Evolutionary conservation across 495 filamentous ascomycete species (phyloP), one percentile per base, ranked within the genome.

Genomic region (Lineolata rhizophorae): DNA sequence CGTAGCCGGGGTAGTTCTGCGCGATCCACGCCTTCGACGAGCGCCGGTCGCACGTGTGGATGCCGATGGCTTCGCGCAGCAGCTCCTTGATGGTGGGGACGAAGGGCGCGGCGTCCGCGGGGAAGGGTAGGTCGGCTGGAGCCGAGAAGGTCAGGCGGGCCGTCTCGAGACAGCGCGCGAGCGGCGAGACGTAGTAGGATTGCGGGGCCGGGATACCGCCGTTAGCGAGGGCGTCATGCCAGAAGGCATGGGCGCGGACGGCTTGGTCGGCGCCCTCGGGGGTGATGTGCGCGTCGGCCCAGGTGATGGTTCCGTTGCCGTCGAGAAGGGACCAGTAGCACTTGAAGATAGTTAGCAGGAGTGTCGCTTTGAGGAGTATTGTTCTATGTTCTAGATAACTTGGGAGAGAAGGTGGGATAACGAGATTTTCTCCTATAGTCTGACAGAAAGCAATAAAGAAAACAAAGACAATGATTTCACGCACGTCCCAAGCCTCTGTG

Each of bases 1-100:
- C 43, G 50, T 63, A 82, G 4, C 21, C 28, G 0, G 76, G 75
- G 41, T 69, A 79, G 12, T 51, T 49, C 9, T 44, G 27, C 3
- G 51, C 43, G 40, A 91, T 81, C 35, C 58, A 64, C 2, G 54
- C 52, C 31, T 61, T 63, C 17, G 39, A 58, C 31, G 60, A 58
- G 1, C 81, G 62, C 10, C 70, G 65, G 47, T 91, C 79, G 48
- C 80, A 91, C 5, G 80, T 85, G 46, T 87, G 80, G 28, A 71
- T 57, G 27, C 67, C 67, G 34, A 83, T 66, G 1, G 61, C 56
- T 42, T 91, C 81, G 27, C 81, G 65, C 36, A 85, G 40, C 12
- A 45, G 37, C 41, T 47, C 11, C 11, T 30, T 12, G 28, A 13
- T 14, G 5, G 14, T 30, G 0, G 76, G 75, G 0, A 50, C 52